Conservation (phyloP, 2,329 filamentous ascomycete species). For the Fusarium pseudonygamai region DNA sequence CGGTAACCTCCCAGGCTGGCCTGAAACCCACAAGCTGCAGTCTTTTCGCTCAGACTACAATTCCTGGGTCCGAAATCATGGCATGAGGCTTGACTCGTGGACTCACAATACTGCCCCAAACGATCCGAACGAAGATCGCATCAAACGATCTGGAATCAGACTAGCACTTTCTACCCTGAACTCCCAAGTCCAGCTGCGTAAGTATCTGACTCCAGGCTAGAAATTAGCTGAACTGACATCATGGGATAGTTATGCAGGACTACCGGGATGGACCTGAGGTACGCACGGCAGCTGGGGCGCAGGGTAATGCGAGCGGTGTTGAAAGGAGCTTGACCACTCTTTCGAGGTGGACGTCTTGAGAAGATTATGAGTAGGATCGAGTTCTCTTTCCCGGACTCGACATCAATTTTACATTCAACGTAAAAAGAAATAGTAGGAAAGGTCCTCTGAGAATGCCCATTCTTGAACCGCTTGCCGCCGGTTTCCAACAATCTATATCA, state of each 20-base stretch:
- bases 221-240: neutral
- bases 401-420: neutral
- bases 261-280: neutral
- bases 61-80: neutral
- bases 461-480: neutral
- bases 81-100: neutral
- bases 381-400: neutral
- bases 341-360: neutral
- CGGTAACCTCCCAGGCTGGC: neutral
- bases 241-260: neutral
- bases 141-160: neutral
- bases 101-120: neutral
- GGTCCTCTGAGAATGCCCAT: neutral
- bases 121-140: neutral
- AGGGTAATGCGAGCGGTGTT: neutral
- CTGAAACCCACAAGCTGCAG: neutral
- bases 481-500: neutral
- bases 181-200: neutral
- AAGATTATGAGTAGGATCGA: neutral
- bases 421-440: neutral
- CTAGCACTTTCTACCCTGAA: neutral
- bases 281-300: neutral
- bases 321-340: neutral
- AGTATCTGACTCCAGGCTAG: neutral
- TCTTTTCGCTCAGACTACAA: neutral